Evolutionary conservation across 177 flowering plant genomes (phyloP).

Genomic region (Vitis hybrid): DNA sequence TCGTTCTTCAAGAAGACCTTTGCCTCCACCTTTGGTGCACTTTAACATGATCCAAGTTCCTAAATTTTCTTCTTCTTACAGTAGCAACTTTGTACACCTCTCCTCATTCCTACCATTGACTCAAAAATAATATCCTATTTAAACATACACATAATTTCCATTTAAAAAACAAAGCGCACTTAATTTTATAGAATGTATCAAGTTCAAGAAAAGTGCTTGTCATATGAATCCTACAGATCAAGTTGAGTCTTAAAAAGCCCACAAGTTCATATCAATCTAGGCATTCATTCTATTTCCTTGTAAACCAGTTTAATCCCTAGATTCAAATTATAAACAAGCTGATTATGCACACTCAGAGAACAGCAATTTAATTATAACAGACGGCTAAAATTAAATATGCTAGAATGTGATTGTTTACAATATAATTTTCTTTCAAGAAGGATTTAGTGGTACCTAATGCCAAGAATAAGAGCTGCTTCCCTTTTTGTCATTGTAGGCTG

Average conservation of each 20-base stretch:
- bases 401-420: too few species aligned
- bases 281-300: not conserved
- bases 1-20: too few species aligned
- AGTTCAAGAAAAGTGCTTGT: not conserved
- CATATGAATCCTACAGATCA: not conserved
- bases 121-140: too few species aligned
- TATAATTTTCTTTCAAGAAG: not conserved
- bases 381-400: too few species aligned
- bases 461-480: constrained; percentile 46
- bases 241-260: not conserved
- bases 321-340: not conserved
- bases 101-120: too few species aligned
- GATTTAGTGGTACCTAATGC: constrained; percentile 26
- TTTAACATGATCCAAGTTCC: too few species aligned
- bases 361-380: not conserved
- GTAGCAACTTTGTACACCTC: too few species aligned
- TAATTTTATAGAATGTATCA: too few species aligned
- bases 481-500: constrained; percentile 41
- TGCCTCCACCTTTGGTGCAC: too few species aligned
- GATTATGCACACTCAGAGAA: not conserved
- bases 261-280: not conserved
- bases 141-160: too few species aligned
- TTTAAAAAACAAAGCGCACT: too few species aligned
- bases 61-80: too few species aligned
- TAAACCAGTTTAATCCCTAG: not conserved